Evolutionary conservation across 116 monocot species (phyloP).

Genomic region (Phalaenopsis hybrid): DNA sequence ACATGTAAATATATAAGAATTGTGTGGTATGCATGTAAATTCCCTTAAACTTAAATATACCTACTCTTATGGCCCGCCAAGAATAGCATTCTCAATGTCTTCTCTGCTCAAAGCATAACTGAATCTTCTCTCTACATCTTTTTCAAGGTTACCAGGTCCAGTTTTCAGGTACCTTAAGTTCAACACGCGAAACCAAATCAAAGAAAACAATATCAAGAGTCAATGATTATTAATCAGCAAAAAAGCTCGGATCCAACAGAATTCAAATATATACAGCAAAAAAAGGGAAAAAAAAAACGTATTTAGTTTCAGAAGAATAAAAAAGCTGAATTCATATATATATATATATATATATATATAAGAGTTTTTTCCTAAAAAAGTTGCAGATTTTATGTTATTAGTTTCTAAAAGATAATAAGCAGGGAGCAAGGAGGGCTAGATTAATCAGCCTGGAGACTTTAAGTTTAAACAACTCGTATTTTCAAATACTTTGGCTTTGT

Average conservation of each 20-base stretch:
- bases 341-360: too few species aligned
- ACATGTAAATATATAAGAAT: too few species aligned
- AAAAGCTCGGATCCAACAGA: neutral
- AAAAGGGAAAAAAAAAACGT: neutral
- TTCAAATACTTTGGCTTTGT: too few species aligned
- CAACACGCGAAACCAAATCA: neutral
- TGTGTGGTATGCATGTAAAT: too few species aligned
- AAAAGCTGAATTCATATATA: too few species aligned
- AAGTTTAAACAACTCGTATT: too few species aligned
- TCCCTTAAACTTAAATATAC: neutral
- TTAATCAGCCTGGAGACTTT: too few species aligned
- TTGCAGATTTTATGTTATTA: too few species aligned
- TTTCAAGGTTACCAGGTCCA: slow-evolving; percentile 88
- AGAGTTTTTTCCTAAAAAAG: too few species aligned
- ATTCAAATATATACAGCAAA: too few species aligned
- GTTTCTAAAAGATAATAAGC: neutral
- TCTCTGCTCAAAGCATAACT: slow-evolving; percentile 94
- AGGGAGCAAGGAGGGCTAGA: neutral
- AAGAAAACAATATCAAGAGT: slow-evolving; percentile 4
- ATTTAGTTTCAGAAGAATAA: neutral
- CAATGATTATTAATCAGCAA: neutral
- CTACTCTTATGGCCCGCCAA: slow-evolving; percentile 49
- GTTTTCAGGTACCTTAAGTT: slow-evolving; percentile 74
- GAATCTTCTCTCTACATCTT: slow-evolving; percentile 88
- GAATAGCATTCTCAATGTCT: slow-evolving; percentile 95